Conservation (phyloP, 495 filamentous ascomycete genomes). For the Penicillium flavigenum region DNA sequence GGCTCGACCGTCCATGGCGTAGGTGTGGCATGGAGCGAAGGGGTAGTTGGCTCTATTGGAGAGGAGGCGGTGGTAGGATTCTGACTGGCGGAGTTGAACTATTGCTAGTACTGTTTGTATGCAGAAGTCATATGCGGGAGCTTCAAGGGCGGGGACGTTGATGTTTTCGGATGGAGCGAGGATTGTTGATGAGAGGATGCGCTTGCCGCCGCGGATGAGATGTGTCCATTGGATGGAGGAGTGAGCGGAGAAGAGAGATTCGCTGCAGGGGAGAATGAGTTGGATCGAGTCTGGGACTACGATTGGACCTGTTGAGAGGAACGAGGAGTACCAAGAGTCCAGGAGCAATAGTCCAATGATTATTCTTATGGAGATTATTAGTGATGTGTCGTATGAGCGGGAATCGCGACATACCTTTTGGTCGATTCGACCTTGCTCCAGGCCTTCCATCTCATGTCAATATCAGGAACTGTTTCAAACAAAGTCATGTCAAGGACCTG, state of each 20-base stretch:
- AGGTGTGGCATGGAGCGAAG: slow-evolving; percentile 47
- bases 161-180: slow-evolving; percentile 41
- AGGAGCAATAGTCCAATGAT: slow-evolving; percentile 50
- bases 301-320: slow-evolving; percentile 50
- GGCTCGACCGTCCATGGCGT: slow-evolving; percentile 46
- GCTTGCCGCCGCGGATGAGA: slow-evolving; percentile 39
- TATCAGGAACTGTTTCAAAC: slow-evolving; percentile 47
- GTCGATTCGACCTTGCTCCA: slow-evolving; percentile 53
- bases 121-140: slow-evolving; percentile 38
- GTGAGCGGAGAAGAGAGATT: slow-evolving; percentile 46
- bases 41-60: slow-evolving; percentile 42
- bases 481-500: slow-evolving; percentile 47
- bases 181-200: slow-evolving; percentile 42
- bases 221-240: slow-evolving; percentile 50
- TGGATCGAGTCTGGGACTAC: slow-evolving; percentile 49
- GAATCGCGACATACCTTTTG: slow-evolving; percentile 38
- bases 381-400: not conserved
- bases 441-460: slow-evolving; percentile 53
- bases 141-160: slow-evolving; percentile 37
- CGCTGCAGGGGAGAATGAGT: slow-evolving; percentile 48
- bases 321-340: slow-evolving; percentile 53
- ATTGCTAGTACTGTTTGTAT: slow-evolving; percentile 43
- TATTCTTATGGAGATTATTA: slow-evolving; percentile 23
- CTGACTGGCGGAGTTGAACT: slow-evolving; percentile 45
- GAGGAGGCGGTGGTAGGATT: slow-evolving; percentile 48